These are phyloP conservation scores for Circinella umbellata DNA, from an alignment of 371 early-diverging fungal genomes.

Conservation along the genomic window DNA sequence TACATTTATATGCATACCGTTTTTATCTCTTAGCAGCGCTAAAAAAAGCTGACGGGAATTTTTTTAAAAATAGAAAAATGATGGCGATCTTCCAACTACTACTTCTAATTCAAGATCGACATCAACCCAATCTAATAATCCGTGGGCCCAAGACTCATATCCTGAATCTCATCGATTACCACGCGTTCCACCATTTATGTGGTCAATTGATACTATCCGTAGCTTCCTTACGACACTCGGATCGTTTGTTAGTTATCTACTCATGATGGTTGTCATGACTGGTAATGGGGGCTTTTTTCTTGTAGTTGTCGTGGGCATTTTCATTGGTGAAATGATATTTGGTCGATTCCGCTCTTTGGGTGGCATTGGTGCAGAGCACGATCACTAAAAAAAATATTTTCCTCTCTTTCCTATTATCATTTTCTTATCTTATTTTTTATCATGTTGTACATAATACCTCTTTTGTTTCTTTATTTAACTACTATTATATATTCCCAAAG, in stretches of 20 bases:
- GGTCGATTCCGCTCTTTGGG: constrained; percentile 50
- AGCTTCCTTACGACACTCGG: constrained; percentile 52
- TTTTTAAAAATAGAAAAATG: background rate
- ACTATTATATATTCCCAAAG: background rate
- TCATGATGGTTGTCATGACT: constrained; percentile 87
- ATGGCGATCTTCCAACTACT: background rate
- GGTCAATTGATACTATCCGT: constrained; percentile 56
- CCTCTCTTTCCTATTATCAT: background rate
- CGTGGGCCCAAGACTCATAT: constrained; percentile 9
- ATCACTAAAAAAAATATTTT: constrained; percentile 23
- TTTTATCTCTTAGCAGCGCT: no score
- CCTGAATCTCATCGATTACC: constrained; percentile 37
- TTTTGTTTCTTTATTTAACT: background rate
- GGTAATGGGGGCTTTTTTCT: constrained; percentile 77
- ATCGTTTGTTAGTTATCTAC: constrained; percentile 62
- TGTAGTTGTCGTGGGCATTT: constrained; percentile 67
- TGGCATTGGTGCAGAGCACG: constrained; percentile 35
- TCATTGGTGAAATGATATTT: constrained; percentile 71
- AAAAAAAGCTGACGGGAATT: no score
- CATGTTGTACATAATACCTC: background rate
- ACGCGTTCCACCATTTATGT: constrained; percentile 52
- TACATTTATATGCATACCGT: background rate
- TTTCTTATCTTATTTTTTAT: background rate
- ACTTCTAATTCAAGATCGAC: background rate
- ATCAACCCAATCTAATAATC: background rate